These are phyloP conservation scores for Bisporella sp. DNA, from an alignment of 2,329 filamentous ascomycete species.

Conservation along the genomic window DNA sequence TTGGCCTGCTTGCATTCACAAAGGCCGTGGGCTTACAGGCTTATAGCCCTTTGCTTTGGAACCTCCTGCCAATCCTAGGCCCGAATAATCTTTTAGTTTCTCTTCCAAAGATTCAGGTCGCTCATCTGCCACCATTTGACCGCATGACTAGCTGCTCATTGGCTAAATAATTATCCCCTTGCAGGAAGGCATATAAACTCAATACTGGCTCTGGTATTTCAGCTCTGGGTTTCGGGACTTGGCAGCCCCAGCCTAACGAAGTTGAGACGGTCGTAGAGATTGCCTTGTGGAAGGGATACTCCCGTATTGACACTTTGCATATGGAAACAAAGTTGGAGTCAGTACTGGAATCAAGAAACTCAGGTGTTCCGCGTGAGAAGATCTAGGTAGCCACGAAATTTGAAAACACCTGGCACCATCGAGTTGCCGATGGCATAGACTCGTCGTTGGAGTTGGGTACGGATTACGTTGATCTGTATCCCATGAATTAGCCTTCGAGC, in stretches of 20 bases:
- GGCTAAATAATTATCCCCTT: too few species aligned
- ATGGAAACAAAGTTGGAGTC: conserved; percentile 69
- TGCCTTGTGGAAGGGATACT: conserved; percentile 62
- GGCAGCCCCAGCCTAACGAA: conserved; percentile 63
- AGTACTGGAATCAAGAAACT: conserved; percentile 60
- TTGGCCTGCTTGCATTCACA: too few species aligned
- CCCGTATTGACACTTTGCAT: conserved; percentile 69
- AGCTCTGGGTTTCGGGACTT: conserved; percentile 69
- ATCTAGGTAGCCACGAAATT: conserved; percentile 78
- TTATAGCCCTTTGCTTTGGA: too few species aligned
- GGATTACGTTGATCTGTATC: conserved; percentile 63
- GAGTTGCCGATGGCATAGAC: conserved; percentile 54
- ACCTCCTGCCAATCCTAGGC: too few species aligned
- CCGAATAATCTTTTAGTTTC: too few species aligned
- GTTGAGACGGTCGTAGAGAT: conserved; percentile 64
- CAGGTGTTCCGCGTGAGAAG: conserved; percentile 54
- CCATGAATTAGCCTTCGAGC: conserved; percentile 67
- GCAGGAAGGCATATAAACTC: conserved; percentile 54
- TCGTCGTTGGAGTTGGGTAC: conserved; percentile 52
- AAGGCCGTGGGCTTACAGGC: too few species aligned
- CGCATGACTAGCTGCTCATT: too few species aligned
- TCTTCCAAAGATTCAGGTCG: too few species aligned
- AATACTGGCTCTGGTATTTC: conserved; percentile 75
- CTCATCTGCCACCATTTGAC: too few species aligned
- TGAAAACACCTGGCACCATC: conserved; percentile 72